These are phyloP conservation scores for Penicillium daleae DNA, from an alignment of 495 filamentous ascomycete species.

Conservation along the genomic window DNA sequence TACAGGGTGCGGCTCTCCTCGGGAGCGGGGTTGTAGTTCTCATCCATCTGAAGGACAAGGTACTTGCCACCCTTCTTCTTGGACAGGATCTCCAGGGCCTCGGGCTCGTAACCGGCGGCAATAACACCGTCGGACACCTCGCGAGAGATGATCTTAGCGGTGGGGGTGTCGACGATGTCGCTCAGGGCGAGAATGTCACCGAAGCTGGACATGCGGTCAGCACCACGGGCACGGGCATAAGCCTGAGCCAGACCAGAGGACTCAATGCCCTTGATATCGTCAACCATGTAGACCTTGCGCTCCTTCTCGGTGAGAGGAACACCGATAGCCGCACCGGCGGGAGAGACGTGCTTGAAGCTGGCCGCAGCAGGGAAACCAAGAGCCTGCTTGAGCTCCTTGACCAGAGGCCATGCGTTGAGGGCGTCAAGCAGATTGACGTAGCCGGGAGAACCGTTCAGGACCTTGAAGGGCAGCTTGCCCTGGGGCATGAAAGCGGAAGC, in stretches of 20 bases:
- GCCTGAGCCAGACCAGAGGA: constrained; percentile 86
- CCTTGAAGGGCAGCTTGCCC: constrained; percentile 87
- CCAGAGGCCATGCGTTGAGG: constrained; percentile 93
- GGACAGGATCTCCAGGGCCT: constrained; percentile 85
- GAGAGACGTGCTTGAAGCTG: constrained; percentile 99
- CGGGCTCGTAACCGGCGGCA: constrained; percentile 81
- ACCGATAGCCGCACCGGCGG: constrained; percentile 93
- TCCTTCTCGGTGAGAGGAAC: constrained; percentile 82
- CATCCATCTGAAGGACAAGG: constrained; percentile 93
- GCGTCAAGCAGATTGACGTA: constrained; percentile 98
- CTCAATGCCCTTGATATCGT: constrained; percentile 88
- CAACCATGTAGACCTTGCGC: constrained; percentile 96
- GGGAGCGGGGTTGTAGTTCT: constrained; percentile 73
- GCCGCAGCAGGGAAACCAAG: constrained; percentile 89
- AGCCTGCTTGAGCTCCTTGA: constrained; percentile 92
- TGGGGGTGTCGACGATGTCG: constrained; percentile 84
- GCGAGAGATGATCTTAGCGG: constrained; percentile 93
- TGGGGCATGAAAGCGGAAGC: constrained; percentile 79
- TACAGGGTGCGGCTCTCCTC: constrained; percentile 85
- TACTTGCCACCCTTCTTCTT: constrained; percentile 99
- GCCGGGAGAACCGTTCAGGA: constrained; percentile 87
- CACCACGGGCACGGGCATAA: constrained; percentile 91
- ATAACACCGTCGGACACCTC: constrained; percentile 98
- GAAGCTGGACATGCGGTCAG: constrained; percentile 96
- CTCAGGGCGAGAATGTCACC: constrained; percentile 95